These are phyloP conservation scores for Zizania latifolia DNA, from an alignment of 176 grass and related monocot species.

Conservation along the genomic window DNA sequence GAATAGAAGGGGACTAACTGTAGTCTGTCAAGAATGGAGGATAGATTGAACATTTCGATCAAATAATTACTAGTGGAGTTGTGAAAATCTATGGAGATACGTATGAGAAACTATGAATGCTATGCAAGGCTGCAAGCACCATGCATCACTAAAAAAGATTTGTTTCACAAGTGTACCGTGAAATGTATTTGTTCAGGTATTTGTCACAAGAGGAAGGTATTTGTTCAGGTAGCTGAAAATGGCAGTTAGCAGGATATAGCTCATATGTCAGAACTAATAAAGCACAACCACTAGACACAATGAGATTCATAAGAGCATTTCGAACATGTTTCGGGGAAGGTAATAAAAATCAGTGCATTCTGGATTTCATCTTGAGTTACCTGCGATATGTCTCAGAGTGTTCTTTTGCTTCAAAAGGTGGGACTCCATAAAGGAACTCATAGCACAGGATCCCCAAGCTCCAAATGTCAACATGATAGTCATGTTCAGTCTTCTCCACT, in stretches of 20 bases:
- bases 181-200: neutral
- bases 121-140: neutral
- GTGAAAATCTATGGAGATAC: neutral
- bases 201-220: neutral
- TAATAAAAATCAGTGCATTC: neutral
- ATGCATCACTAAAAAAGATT: neutral
- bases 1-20: neutral
- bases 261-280: neutral
- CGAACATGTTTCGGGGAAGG: neutral
- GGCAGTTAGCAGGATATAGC: neutral
- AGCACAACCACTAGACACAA: neutral
- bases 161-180: neutral
- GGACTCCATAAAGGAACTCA: constrained; percentile 82
- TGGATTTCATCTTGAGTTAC: constrained; percentile 38
- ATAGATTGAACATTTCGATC: neutral
- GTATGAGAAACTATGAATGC: neutral
- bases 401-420: constrained; percentile 96
- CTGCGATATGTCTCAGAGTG: constrained; percentile 89
- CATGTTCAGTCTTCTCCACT: constrained; percentile 91
- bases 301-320: neutral
- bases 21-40: neutral
- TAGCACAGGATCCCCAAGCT: constrained; percentile 91
- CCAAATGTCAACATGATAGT: constrained; percentile 92
- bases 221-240: neutral
- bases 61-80: neutral